Percentiles rank a stretch among this genome's conserved stretches.
phyloP scores from a whole-genome alignment of 2,329 filamentous ascomycete genomes.

The Xylariales sp. region DNA sequence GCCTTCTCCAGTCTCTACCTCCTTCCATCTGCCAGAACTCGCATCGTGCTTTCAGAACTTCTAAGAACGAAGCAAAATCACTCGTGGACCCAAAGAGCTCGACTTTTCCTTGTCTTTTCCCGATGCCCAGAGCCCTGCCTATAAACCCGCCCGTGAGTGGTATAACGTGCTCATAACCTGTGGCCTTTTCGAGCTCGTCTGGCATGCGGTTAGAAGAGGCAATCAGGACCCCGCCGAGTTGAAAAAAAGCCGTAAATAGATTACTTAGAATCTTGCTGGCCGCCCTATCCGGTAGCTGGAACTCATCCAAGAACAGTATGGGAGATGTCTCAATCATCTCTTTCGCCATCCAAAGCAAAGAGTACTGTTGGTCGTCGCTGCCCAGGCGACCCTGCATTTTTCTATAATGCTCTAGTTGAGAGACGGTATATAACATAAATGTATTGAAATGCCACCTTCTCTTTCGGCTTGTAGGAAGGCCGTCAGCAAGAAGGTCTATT shows the following conservation, averaged over 20 bases:
- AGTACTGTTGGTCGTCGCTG: slow-evolving; percentile 50
- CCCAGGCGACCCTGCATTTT: slow-evolving; percentile 22
- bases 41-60: slow-evolving; percentile 71
- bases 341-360: slow-evolving; percentile 68
- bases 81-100: slow-evolving; percentile 57
- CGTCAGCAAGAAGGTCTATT: slow-evolving; percentile 76
- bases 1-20: slow-evolving; percentile 64
- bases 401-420: slow-evolving; percentile 65
- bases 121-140: slow-evolving; percentile 40
- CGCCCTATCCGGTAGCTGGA: slow-evolving; percentile 75
- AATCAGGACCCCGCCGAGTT: slow-evolving; percentile 74
- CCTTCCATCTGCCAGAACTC: slow-evolving; percentile 84
- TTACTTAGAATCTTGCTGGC: slow-evolving; percentile 76
- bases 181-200: slow-evolving; percentile 72
- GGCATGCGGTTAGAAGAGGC: slow-evolving; percentile 82
- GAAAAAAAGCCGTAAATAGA: slow-evolving; percentile 75
- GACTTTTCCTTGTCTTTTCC: slow-evolving; percentile 31
- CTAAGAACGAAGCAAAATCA: slow-evolving; percentile 72
- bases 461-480: slow-evolving; percentile 69
- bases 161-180: slow-evolving; percentile 62
- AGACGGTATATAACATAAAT: slow-evolving; percentile 76
- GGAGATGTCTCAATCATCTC: slow-evolving; percentile 72
- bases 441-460: slow-evolving; percentile 79
- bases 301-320: slow-evolving; percentile 78
- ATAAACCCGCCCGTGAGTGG: slow-evolving; percentile 45